These are phyloP conservation scores for Pharnaceum exiguum DNA, from an alignment of 148 eudicot species.

Conservation along the genomic window DNA sequence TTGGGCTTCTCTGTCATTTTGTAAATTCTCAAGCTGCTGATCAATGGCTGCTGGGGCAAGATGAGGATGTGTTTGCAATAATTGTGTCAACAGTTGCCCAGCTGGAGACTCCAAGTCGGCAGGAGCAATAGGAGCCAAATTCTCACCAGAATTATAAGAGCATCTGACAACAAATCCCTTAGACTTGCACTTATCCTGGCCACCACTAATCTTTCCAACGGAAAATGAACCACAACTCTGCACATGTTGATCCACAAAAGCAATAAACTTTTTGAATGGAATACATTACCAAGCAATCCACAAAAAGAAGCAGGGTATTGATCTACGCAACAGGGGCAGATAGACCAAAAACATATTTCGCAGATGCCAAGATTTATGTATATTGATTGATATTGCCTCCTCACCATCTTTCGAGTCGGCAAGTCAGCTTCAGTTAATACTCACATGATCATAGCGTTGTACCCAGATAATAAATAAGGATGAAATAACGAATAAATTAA, in stretches of 20 bases:
- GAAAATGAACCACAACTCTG: constrained; percentile 44
- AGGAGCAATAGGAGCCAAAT: constrained; percentile 67
- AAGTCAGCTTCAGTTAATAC: no score
- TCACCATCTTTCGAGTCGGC: no score
- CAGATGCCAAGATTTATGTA: no score
- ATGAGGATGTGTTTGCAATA: constrained; percentile 86
- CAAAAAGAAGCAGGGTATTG: no score
- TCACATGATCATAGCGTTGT: no score
- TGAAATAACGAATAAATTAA: no score
- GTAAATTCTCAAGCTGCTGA: constrained; percentile 88
- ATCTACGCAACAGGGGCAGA: no score
- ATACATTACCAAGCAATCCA: not conserved
- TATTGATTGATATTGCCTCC: no score
- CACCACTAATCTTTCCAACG: constrained; percentile 42
- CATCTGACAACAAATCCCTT: constrained; percentile 62
- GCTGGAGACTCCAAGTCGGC: constrained; percentile 71
- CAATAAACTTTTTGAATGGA: not conserved
- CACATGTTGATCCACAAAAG: constrained; percentile 2
- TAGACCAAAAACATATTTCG: no score
- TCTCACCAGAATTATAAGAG: constrained; percentile 44
- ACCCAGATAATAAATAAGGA: no score
- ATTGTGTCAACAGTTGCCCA: constrained; percentile 77
- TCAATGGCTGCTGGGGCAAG: constrained; percentile 83
- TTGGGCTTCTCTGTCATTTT: constrained; percentile 58
- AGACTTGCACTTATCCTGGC: constrained; percentile 34